Conservation (phyloP, 768 basidiomycete species). For the Amanita subjunquillea region DNA sequence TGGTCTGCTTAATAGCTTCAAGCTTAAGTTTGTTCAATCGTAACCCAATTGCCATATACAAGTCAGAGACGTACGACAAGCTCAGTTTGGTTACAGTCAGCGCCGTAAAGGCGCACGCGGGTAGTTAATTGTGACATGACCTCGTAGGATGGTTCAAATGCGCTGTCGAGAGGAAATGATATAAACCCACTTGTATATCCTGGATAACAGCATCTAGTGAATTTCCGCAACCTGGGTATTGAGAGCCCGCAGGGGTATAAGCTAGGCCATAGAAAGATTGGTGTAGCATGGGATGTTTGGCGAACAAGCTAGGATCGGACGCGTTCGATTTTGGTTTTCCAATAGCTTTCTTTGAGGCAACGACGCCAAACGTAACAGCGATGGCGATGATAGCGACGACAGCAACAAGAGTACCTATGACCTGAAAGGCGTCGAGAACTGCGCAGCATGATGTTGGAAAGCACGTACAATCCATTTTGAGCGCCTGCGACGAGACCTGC, state of each 20-base stretch:
- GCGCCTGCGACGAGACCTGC: constrained; percentile 20
- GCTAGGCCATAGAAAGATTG: constrained; percentile 80
- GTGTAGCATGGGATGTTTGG: constrained; percentile 52
- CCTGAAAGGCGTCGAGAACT: constrained; percentile 23
- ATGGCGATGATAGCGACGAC: constrained; percentile 42
- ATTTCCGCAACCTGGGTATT: constrained; percentile 59
- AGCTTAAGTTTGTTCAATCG: constrained; percentile 30
- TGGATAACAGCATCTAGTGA: constrained; percentile 47
- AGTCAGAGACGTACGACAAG: constrained; percentile 44
- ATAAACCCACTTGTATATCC: constrained; percentile 51
- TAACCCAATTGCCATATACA: neutral
- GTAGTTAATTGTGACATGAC: constrained; percentile 79
- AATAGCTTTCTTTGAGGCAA: constrained; percentile 39
- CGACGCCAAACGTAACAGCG: constrained; percentile 56
- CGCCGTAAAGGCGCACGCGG: constrained; percentile 74
- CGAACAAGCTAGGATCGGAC: constrained; percentile 65
- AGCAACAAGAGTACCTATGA: constrained; percentile 37
- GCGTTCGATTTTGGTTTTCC: constrained; percentile 12
- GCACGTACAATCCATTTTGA: constrained; percentile 50
- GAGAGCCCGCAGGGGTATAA: constrained; percentile 70
- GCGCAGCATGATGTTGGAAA: neutral
- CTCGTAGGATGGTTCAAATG: constrained; percentile 22
- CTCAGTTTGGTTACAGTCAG: constrained; percentile 77
- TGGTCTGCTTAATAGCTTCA: constrained; percentile 82
- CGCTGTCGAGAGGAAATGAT: neutral